Conservation (phyloP, 139 green algal genomes). For the Tetratostichococcus sp. region DNA sequence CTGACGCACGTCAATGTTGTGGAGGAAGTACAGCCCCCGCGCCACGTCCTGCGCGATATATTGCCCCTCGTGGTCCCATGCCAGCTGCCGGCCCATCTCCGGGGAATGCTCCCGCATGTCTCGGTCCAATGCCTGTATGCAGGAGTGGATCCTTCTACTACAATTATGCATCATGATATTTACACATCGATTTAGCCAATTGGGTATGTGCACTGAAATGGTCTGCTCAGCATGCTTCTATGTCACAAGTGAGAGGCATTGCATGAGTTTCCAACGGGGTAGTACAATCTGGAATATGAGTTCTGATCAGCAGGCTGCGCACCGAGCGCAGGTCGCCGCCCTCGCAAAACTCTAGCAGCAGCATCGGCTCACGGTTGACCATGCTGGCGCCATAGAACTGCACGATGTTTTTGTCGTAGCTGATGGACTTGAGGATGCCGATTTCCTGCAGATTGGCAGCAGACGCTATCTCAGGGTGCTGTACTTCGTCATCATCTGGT, state of each 20-base stretch:
- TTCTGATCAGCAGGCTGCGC: too few species aligned
- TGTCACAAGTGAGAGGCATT: too few species aligned
- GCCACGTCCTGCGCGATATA: not conserved
- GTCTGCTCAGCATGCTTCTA: too few species aligned
- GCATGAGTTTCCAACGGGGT: too few species aligned
- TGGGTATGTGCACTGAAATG: too few species aligned
- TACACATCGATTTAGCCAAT: too few species aligned
- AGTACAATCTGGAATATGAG: not conserved
- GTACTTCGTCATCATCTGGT: too few species aligned
- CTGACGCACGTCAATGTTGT: not conserved
- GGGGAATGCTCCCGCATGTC: not conserved
- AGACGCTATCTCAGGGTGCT: too few species aligned
- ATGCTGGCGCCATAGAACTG: not conserved
- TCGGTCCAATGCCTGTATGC: not conserved
- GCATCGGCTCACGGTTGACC: not conserved
- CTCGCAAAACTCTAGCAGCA: not conserved
- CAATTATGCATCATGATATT: too few species aligned
- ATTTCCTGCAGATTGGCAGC: not conserved
- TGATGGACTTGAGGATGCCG: slow-evolving; percentile 2
- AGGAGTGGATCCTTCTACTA: not conserved
- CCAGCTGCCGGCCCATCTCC: not conserved
- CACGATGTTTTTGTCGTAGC: not conserved
- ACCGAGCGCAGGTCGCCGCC: not conserved
- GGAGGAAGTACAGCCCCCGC: not conserved
- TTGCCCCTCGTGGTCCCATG: not conserved